Evolutionary conservation across 371 early-diverging fungal species (phyloP).

Genomic region (Mortierella sp.): DNA sequence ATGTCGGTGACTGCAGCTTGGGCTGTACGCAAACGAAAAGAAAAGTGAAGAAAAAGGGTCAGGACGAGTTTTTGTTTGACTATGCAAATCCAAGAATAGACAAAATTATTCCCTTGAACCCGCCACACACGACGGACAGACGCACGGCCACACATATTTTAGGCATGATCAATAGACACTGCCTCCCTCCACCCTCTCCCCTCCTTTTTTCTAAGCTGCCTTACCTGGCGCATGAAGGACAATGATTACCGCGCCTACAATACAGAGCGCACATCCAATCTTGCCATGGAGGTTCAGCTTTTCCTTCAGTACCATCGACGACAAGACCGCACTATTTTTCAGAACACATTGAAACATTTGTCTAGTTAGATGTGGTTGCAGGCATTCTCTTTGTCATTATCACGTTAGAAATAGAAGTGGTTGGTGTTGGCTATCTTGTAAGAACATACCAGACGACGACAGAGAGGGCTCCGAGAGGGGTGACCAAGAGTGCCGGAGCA

Average conservation of each 20-base stretch:
- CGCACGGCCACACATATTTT: slow-evolving; percentile 2
- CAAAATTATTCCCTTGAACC: not conserved
- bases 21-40: slow-evolving; percentile 37
- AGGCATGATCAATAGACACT: not conserved
- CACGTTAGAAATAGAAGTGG: not conserved
- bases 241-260: slow-evolving; percentile 92
- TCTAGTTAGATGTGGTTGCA: not conserved
- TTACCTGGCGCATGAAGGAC: slow-evolving; percentile 91
- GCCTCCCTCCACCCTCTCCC: not conserved
- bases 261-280: slow-evolving; percentile 92
- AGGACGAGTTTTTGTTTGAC: not conserved
- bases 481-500: slow-evolving; percentile 95
- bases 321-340: slow-evolving; percentile 83
- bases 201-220: not conserved
- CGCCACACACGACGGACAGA: not conserved
- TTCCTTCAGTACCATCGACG: slow-evolving; percentile 93
- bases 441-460: slow-evolving; percentile 77
- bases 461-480: slow-evolving; percentile 95
- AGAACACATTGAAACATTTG: not conserved
- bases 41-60: not conserved
- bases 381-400: not conserved
- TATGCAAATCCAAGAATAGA: not conserved
- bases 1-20: slow-evolving; percentile 85
- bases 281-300: slow-evolving; percentile 86
- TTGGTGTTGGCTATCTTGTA: not conserved